phyloP scores from a whole-genome alignment of 371 early-diverging fungal species.

The Mucor lusitanicus region DNA sequence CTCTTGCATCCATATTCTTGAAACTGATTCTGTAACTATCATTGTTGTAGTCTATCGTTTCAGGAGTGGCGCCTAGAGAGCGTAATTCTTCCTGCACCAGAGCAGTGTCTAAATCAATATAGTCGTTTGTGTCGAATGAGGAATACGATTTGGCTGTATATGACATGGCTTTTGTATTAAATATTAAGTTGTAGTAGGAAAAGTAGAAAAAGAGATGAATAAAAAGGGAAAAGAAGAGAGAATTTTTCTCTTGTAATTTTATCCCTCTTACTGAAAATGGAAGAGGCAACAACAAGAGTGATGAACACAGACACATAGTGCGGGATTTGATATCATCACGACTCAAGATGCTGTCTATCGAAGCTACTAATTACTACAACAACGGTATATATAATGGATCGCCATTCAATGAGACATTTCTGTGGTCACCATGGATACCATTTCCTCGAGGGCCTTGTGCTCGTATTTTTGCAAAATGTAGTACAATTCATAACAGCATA shows the following conservation, averaged over 20 bases:
- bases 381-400: background rate
- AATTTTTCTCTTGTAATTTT: background rate
- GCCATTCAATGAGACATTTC: background rate
- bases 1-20: conserved; percentile 14
- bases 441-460: background rate
- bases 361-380: background rate
- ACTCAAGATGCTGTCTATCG: background rate
- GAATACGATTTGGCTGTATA: background rate
- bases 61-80: background rate
- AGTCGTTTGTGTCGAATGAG: conserved; percentile 7
- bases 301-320: background rate
- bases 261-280: background rate
- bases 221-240: background rate
- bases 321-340: background rate
- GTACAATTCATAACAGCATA: background rate
- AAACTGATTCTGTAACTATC: conserved; percentile 9
- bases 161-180: background rate
- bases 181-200: background rate
- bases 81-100: conserved; percentile 12
- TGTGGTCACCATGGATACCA: background rate
- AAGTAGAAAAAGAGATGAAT: background rate
- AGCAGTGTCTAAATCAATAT: conserved; percentile 17
- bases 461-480: background rate
- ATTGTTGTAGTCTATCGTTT: background rate
- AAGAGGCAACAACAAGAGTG: background rate